Evolutionary conservation across 129 eudicot species (phyloP).

Genomic region (Pittosporum tobira): DNA sequence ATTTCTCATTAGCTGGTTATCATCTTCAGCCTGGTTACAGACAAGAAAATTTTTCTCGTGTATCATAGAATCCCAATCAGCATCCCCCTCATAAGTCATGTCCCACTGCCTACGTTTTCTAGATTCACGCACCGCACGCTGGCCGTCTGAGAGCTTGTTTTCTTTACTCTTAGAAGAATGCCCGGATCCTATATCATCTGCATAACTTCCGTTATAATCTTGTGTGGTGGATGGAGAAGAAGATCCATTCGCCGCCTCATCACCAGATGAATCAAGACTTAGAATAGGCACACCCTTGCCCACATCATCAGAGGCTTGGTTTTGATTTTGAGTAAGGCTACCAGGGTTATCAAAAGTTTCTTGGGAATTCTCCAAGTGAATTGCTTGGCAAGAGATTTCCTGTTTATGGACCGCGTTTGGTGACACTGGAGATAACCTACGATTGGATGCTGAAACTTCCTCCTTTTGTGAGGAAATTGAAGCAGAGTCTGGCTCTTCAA

Average conservation of each 20-base stretch:
- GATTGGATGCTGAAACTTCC: conserved; percentile 30
- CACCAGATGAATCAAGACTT: conserved; percentile 18
- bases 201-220: conserved; percentile 29
- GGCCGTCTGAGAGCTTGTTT: conserved; percentile 24
- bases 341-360: conserved; percentile 11
- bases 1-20: conserved; percentile 25
- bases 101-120: conserved; percentile 72
- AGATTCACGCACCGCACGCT: conserved; percentile 55
- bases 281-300: conserved; percentile 5
- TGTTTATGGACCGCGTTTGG: conserved; percentile 25
- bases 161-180: conserved; percentile 31
- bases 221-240: conserved; percentile 32
- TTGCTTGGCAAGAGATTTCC: conserved; percentile 10
- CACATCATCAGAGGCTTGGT: conserved; percentile 8
- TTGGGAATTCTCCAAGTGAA: conserved; percentile 6
- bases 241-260: conserved; percentile 31
- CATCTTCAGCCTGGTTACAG: conserved; percentile 41
- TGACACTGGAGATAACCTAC: conserved; percentile 39
- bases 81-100: conserved; percentile 99
- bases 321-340: conserved; percentile 1
- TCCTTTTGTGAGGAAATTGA: conserved; percentile 46
- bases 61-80: conserved; percentile 65
- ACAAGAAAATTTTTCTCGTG: conserved; percentile 44
- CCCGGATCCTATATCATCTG: conserved; percentile 30
- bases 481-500: conserved; percentile 26